phyloP scores from a whole-genome alignment of 306 rosid species.

The Urtica urens region DNA sequence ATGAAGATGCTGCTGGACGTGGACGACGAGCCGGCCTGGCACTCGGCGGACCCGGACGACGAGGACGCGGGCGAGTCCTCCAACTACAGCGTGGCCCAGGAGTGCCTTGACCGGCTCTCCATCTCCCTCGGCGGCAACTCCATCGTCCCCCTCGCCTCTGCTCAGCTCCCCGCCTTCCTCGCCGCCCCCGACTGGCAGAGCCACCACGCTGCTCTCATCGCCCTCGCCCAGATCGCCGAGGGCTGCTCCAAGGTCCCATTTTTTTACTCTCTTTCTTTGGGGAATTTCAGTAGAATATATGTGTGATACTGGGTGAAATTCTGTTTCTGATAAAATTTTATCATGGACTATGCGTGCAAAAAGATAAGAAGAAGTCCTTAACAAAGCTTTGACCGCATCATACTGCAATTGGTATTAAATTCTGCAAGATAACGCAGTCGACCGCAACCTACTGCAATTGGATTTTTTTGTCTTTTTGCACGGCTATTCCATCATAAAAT shows the following conservation, averaged over 20 bases:
- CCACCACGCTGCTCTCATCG: slow-evolving; percentile 83
- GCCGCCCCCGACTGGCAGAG: slow-evolving; percentile 92
- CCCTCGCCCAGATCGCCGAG: slow-evolving; percentile 89
- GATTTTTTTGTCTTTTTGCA: not conserved
- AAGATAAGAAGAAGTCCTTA: no score
- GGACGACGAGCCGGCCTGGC: slow-evolving; percentile 86
- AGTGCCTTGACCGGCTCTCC: slow-evolving; percentile 82
- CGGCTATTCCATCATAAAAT: not conserved
- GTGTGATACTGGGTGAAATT: no score
- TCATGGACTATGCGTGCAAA: no score
- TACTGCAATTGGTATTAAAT: no score
- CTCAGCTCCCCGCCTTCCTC: slow-evolving; percentile 69
- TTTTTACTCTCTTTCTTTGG: not conserved
- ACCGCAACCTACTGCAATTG: no score
- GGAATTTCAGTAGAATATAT: no score
- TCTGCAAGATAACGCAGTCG: no score
- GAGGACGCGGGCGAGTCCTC: slow-evolving; percentile 88
- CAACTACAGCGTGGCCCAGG: slow-evolving; percentile 90
- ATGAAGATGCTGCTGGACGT: slow-evolving; percentile 80
- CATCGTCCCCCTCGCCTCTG: slow-evolving; percentile 89
- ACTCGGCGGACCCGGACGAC: slow-evolving; percentile 67
- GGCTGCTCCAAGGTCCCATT: slow-evolving; percentile 71
- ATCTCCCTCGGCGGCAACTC: slow-evolving; percentile 97
- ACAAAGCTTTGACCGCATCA: no score
- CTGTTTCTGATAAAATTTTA: no score